Evolutionary conservation across 805 yeast species (phyloP).

Genomic region (Cyberlindnera maclurae): DNA sequence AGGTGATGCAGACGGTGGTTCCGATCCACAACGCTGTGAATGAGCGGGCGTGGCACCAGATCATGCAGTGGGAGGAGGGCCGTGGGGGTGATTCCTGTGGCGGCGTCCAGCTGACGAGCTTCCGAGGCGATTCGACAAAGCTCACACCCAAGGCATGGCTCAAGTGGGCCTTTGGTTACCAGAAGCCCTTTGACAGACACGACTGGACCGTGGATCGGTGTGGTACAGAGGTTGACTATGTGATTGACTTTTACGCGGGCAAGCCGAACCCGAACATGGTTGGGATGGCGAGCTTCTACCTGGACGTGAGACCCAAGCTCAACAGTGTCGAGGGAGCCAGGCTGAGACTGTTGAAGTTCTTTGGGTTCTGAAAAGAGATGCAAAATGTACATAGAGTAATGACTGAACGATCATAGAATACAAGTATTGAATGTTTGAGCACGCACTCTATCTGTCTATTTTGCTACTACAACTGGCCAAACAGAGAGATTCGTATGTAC

Average conservation of each 20-base stretch:
- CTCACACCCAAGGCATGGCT: conserved; percentile 84
- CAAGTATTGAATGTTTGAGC: too few relatives aligned
- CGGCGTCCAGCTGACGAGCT: conserved; percentile 76
- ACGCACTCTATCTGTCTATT: too few relatives aligned
- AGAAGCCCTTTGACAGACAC: conserved; percentile 89
- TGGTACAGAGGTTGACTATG: conserved; percentile 79
- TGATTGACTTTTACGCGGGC: conserved; percentile 79
- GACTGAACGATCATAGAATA: too few relatives aligned
- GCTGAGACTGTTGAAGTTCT: conserved; percentile 56
- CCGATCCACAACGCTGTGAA: conserved; percentile 93
- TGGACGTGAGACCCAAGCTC: conserved; percentile 91
- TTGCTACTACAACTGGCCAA: too few relatives aligned
- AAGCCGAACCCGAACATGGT: conserved; percentile 39
- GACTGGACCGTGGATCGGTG: conserved; percentile 90
- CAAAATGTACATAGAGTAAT: conserved; percentile 1
- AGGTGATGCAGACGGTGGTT: conserved; percentile 84
- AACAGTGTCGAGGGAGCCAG: conserved; percentile 75
- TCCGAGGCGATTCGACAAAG: conserved; percentile 82
- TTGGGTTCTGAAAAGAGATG: conserved; percentile 39
- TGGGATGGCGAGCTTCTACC: conserved; percentile 52
- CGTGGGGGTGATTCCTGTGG: conserved; percentile 64
- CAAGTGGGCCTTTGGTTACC: conserved; percentile 51
- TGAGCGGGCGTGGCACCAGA: conserved; percentile 87
- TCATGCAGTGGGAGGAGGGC: conserved; percentile 70
- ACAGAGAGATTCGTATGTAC: not conserved